Conservation (phyloP, 2,329 filamentous ascomycete genomes). For the Balansia obtecta region DNA sequence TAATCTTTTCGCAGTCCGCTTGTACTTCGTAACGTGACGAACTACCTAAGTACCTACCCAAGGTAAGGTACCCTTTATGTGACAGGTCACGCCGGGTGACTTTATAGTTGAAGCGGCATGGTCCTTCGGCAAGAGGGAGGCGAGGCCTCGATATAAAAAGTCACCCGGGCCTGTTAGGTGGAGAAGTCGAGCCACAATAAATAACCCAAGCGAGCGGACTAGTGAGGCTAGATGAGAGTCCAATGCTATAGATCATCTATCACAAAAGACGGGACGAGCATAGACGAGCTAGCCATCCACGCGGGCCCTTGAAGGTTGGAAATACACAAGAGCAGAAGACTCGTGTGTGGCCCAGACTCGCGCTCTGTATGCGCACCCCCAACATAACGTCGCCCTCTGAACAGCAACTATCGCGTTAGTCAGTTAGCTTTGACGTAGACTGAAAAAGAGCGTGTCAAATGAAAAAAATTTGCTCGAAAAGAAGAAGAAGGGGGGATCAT, state of each 20-base stretch:
- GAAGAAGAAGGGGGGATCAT: too few relatives aligned
- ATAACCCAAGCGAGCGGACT: neutral
- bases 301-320: neutral
- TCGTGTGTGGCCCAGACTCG: too few relatives aligned
- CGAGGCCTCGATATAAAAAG: neutral
- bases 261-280: slow-evolving; percentile 15
- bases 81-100: too few relatives aligned
- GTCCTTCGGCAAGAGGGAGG: too few relatives aligned
- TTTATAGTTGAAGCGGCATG: too few relatives aligned
- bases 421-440: neutral
- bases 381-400: neutral
- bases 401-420: neutral
- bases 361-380: neutral
- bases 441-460: too few relatives aligned
- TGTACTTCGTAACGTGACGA: too few relatives aligned
- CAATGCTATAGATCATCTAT: slow-evolving; percentile 16
- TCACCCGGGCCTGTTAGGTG: neutral
- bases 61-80: too few relatives aligned
- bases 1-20: too few relatives aligned
- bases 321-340: neutral
- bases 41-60: too few relatives aligned
- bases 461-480: too few relatives aligned
- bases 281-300: neutral
- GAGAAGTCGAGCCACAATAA: slow-evolving; percentile 1
- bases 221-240: neutral